phyloP scores from a whole-genome alignment of 345 rosid species.

The Cochlearia excelsa region DNA sequence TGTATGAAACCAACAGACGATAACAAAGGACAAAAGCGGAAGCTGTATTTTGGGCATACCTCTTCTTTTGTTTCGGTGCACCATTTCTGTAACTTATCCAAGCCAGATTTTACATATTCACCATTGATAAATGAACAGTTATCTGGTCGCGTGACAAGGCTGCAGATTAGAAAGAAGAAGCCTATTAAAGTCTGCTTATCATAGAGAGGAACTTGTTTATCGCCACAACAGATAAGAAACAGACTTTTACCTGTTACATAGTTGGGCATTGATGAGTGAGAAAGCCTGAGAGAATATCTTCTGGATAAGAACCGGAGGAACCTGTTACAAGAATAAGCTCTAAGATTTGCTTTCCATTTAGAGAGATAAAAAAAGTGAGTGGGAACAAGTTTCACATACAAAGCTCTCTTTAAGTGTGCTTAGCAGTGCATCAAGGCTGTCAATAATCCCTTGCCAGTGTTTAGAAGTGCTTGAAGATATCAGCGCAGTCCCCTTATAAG shows the following conservation, averaged over 20 bases:
- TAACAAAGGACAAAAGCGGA: conserved; percentile 3
- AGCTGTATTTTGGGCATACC: conserved; percentile 37
- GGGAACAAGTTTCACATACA: conserved; percentile 46
- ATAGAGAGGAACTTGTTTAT: conserved; percentile 9
- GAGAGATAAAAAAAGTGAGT: conserved; percentile 17
- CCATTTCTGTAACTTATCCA: conserved; percentile 94
- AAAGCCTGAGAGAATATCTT: conserved; percentile 86
- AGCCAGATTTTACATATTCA: conserved; percentile 88
- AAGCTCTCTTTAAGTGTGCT: conserved; percentile 77
- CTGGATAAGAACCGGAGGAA: conserved; percentile 82
- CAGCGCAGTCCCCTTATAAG: conserved; percentile 59
- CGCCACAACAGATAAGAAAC: conserved; percentile 1
- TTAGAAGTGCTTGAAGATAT: conserved; percentile 58
- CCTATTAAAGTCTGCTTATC: conserved; percentile 10
- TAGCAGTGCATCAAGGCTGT: conserved; percentile 68
- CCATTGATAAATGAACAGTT: conserved; percentile 97
- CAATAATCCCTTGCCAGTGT: conserved; percentile 90
- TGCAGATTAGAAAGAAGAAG: conserved; percentile 38
- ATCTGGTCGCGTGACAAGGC: conserved; percentile 94
- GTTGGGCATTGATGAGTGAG: conserved; percentile 77
- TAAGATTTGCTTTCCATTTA: conserved; percentile 27
- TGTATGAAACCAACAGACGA: conserved; percentile 1
- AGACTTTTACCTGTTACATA: conserved; percentile 73
- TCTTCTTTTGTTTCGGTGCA: conserved; percentile 82
- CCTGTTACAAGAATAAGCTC: conserved; percentile 48